Percentiles rank a stretch among this genome's conserved stretches.
These are phyloP conservation scores for Beta vulgaris DNA, from an alignment of 148 eudicot species.

Conservation along the genomic window DNA sequence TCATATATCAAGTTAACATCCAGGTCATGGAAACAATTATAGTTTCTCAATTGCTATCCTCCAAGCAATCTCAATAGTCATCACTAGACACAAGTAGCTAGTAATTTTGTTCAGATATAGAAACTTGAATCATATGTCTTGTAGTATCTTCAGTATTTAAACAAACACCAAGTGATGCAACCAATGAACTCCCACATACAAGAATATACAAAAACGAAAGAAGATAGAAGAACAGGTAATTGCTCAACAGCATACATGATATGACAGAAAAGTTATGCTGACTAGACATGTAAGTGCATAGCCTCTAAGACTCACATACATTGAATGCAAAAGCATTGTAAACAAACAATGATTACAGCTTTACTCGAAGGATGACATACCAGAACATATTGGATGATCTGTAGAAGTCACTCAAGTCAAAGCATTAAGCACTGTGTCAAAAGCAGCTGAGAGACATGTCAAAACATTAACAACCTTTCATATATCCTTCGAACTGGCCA, in stretches of 20 bases:
- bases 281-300: background rate
- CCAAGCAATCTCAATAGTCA: background rate
- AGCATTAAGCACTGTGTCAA: background rate
- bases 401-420: background rate
- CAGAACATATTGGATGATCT: slow-evolving; percentile 6
- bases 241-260: background rate
- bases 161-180: background rate
- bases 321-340: background rate
- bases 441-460: background rate
- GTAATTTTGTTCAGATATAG: background rate
- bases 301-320: background rate
- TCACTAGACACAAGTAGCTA: background rate
- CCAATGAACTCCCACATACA: background rate
- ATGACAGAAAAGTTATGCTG: background rate
- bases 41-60: too few relatives aligned
- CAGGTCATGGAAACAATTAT: too few relatives aligned
- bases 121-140: background rate
- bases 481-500: background rate
- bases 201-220: too few relatives aligned
- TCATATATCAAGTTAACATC: too few relatives aligned
- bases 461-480: background rate
- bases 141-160: background rate
- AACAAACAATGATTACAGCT: background rate
- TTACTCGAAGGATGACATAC: slow-evolving; percentile 21
- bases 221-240: background rate